These are phyloP conservation scores for Parathielavia appendiculata DNA, from an alignment of 495 filamentous ascomycete genomes.

Conservation along the genomic window DNA sequence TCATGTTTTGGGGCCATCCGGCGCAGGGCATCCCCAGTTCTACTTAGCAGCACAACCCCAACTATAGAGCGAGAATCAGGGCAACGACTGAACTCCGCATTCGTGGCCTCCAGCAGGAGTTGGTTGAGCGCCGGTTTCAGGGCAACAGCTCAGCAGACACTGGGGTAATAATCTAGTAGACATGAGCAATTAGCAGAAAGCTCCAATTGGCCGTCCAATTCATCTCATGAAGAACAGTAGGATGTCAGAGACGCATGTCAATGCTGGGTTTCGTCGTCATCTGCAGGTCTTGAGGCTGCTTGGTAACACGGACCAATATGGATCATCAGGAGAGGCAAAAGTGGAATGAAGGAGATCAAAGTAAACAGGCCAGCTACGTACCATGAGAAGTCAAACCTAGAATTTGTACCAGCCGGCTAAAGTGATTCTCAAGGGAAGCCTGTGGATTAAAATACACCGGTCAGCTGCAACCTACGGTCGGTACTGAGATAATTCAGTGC, in stretches of 20 bases:
- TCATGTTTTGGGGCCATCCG: too few relatives aligned
- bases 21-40: too few relatives aligned
- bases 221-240: neutral
- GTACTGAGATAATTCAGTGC: too few relatives aligned
- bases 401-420: too few relatives aligned
- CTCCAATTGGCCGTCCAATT: neutral
- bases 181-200: slow-evolving; percentile 11
- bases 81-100: too few relatives aligned
- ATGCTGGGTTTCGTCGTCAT: slow-evolving; percentile 76
- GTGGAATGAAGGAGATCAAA: neutral
- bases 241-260: slow-evolving; percentile 75
- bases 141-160: neutral
- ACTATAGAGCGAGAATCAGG: too few relatives aligned
- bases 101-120: too few relatives aligned
- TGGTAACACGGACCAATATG: slow-evolving; percentile 98
- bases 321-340: slow-evolving; percentile 65
- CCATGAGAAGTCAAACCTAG: neutral
- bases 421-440: too few relatives aligned
- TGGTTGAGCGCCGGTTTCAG: too few relatives aligned
- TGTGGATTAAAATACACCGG: too few relatives aligned
- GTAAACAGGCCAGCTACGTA: neutral
- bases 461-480: too few relatives aligned
- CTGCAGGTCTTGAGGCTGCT: slow-evolving; percentile 94
- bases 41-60: too few relatives aligned
- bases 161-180: neutral